phyloP scores from a whole-genome alignment of 2,329 filamentous ascomycete species.

The Tolypocladium inflatum region DNA sequence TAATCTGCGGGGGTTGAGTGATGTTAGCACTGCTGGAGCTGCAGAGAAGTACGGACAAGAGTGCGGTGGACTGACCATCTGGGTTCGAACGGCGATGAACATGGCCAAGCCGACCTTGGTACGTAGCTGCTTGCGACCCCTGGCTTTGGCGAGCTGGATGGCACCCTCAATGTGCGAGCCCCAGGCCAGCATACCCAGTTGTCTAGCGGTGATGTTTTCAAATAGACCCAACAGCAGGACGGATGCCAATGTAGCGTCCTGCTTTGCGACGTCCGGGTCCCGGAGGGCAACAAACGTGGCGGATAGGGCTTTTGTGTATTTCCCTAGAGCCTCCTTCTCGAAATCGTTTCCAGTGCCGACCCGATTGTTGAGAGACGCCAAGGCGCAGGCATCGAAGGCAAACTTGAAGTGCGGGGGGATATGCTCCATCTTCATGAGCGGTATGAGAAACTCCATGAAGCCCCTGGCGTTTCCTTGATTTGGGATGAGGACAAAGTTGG shows the following conservation, averaged over 20 bases:
- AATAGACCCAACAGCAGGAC: constrained; percentile 52
- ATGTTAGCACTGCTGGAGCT: constrained; percentile 1
- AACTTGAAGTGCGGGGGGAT: constrained; percentile 38
- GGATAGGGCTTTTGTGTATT: constrained; percentile 46
- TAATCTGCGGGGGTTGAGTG: constrained; percentile 29
- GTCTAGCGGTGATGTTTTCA: constrained; percentile 48
- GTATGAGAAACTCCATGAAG: constrained; percentile 50
- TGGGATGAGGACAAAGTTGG: constrained; percentile 50
- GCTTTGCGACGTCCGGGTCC: constrained; percentile 36
- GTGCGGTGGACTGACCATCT: constrained; percentile 36
- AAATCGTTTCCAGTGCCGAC: constrained; percentile 22
- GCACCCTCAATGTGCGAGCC: constrained; percentile 55
- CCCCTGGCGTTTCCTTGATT: constrained; percentile 39
- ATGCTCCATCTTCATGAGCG: constrained; percentile 38
- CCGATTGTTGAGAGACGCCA: constrained; percentile 48
- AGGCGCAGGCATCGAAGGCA: constrained; percentile 50
- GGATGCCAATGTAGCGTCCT: constrained; percentile 49
- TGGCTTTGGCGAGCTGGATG: constrained; percentile 48
- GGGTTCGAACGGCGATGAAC: constrained; percentile 50
- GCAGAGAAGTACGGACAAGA: neutral
- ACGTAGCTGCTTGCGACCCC: constrained; percentile 44
- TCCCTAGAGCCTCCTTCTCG: constrained; percentile 31
- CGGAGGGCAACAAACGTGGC: constrained; percentile 43
- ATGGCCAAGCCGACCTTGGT: constrained; percentile 44
- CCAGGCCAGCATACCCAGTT: constrained; percentile 48